phyloP scores from a whole-genome alignment of 2,329 filamentous ascomycete genomes.

The Alternaria metachromatica region DNA sequence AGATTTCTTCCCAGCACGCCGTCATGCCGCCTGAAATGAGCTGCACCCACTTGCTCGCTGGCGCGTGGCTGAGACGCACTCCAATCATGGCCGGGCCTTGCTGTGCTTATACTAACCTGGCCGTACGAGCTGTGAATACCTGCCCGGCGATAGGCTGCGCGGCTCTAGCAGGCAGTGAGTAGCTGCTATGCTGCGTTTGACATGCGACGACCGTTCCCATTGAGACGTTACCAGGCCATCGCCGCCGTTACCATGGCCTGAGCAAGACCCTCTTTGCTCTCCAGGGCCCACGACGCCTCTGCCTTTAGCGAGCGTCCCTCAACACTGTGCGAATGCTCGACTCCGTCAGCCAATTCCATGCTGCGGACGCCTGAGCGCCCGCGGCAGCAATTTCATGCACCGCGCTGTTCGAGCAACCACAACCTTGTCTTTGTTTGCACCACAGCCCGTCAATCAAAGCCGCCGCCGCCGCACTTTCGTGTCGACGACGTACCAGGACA shows the following conservation, averaged over 20 bases:
- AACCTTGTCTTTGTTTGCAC: slow-evolving; percentile 36
- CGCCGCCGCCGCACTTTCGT: slow-evolving; percentile 8
- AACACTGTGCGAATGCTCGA: slow-evolving; percentile 2
- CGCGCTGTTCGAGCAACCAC: slow-evolving; percentile 29
- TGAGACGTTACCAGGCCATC: slow-evolving; percentile 2
- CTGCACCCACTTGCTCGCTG: slow-evolving; percentile 27
- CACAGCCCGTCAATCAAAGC: slow-evolving; percentile 34
- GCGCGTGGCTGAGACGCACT: slow-evolving; percentile 30
- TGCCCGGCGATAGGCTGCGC: not conserved
- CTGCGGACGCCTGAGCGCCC: slow-evolving; percentile 19
- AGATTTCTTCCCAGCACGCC: slow-evolving; percentile 28
- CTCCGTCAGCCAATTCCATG: slow-evolving; percentile 23
- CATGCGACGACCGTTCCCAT: slow-evolving; percentile 5
- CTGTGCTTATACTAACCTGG: slow-evolving; percentile 1
- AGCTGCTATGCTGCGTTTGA: slow-evolving; percentile 2
- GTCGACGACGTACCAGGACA: slow-evolving; percentile 2
- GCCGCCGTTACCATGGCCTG: slow-evolving; percentile 4
- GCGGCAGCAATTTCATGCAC: slow-evolving; percentile 25
- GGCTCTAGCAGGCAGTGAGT: not conserved
- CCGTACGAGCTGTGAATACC: not conserved
- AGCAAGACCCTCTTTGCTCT: not conserved
- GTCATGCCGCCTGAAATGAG: slow-evolving; percentile 22
- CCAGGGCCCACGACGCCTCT: not conserved
- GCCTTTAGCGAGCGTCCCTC: slow-evolving; percentile 2
- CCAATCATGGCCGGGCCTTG: slow-evolving; percentile 17